phyloP scores from a whole-genome alignment of 371 early-diverging fungal genomes.

The Mucor racemosus region DNA sequence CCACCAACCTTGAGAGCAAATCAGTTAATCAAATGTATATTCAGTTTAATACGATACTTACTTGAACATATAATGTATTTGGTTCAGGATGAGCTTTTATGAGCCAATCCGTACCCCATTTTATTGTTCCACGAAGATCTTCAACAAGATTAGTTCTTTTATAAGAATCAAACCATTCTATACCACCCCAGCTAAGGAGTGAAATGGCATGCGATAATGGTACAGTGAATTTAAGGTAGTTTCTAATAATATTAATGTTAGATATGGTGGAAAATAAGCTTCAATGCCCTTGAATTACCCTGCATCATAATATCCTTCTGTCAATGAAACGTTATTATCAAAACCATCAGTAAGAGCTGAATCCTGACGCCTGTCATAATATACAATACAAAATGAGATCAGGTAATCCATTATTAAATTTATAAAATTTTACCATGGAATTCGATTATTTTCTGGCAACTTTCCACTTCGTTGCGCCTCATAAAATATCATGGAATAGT shows the following conservation, averaged over 20 bases:
- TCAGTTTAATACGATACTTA: background rate
- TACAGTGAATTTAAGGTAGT: slow-evolving; percentile 59
- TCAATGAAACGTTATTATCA: slow-evolving; percentile 33
- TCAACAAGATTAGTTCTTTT: slow-evolving; percentile 45
- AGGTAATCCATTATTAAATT: too few species aligned
- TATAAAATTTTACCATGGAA: slow-evolving; percentile 41
- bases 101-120: slow-evolving; percentile 70
- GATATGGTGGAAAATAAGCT: background rate
- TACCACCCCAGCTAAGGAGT: slow-evolving; percentile 61
- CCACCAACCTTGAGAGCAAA: slow-evolving; percentile 17
- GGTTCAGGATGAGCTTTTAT: slow-evolving; percentile 62
- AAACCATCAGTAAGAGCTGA: slow-evolving; percentile 57
- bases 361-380: slow-evolving; percentile 47
- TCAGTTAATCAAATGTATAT: background rate
- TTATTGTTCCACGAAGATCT: slow-evolving; percentile 51
- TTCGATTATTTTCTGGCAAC: slow-evolving; percentile 51
- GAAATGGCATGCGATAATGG: slow-evolving; percentile 59
- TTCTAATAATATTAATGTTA: background rate
- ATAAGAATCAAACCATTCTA: slow-evolving; percentile 59
- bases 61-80: slow-evolving; percentile 49
- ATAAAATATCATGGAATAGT: slow-evolving; percentile 55
- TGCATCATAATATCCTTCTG: slow-evolving; percentile 49
- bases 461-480: slow-evolving; percentile 63
- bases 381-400: too few species aligned
- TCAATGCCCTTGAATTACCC: background rate